A percentile compares a stretch with the other conserved stretches of the same genome.
Conservation (phyloP, 2,329 filamentous ascomycete genomes). For the Aspergillus sp. region DNA sequence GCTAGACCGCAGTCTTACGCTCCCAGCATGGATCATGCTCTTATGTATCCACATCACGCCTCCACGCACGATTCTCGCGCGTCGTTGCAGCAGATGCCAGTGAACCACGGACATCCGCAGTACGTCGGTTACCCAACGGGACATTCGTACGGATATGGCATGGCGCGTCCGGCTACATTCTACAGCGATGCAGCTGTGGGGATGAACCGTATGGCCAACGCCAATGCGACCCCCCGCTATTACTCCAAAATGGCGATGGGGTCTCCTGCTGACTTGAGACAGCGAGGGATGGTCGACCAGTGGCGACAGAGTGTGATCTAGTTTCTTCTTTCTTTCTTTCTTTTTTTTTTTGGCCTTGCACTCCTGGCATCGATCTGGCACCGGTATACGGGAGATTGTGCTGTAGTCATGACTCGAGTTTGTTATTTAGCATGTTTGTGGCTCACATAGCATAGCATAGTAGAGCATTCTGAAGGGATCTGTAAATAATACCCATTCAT, state of each 20-base stretch:
- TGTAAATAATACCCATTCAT: background rate
- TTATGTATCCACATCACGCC: conserved; percentile 10
- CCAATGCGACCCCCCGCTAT: too few relatives aligned
- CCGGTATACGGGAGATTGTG: background rate
- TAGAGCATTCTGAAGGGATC: background rate
- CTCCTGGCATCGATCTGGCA: background rate
- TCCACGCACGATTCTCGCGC: conserved; percentile 15
- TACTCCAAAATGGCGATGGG: conserved; percentile 11
- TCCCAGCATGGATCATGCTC: background rate
- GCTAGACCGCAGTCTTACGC: conserved; percentile 18
- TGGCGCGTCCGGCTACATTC: conserved; percentile 18
- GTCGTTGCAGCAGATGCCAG: conserved; percentile 24
- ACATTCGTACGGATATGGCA: conserved; percentile 19
- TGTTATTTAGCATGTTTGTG: background rate
- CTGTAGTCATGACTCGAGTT: background rate
- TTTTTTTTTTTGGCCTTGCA: conserved; percentile 2
- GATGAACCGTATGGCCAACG: conserved; percentile 14
- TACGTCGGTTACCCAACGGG: conserved; percentile 12
- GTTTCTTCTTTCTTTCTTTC: conserved; percentile 1
- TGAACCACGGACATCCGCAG: conserved; percentile 11
- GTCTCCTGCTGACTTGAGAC: conserved; percentile 21
- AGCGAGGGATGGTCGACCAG: conserved; percentile 51
- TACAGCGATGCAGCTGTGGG: conserved; percentile 22
- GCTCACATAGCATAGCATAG: background rate
- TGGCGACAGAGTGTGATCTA: conserved; percentile 45